Evolutionary conservation across 352 stramenopile genomes (phyloP).

Genomic region (Chrysophaeum taylorii): DNA sequence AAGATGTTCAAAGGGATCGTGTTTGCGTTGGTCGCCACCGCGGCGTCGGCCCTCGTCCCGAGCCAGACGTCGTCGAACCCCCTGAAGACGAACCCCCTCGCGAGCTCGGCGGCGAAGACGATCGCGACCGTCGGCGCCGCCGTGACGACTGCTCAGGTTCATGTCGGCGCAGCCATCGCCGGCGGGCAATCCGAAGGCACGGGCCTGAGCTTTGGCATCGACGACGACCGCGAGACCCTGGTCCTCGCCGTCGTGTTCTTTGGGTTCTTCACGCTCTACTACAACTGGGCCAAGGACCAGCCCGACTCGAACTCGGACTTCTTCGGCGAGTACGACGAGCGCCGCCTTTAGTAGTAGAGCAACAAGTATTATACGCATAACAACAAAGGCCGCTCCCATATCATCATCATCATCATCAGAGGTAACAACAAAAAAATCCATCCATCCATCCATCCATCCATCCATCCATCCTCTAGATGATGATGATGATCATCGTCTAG

Average conservation of each 20-base stretch:
- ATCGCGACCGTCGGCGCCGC: neutral
- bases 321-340: constrained; percentile 15
- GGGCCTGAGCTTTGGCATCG: constrained; percentile 10
- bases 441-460: too few relatives aligned
- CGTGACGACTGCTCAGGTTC: neutral
- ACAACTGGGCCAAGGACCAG: constrained; percentile 15
- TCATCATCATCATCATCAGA: neutral
- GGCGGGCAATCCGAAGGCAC: constrained; percentile 15
- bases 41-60: constrained; percentile 4
- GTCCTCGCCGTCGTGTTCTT: neutral
- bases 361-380: too few relatives aligned
- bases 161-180: constrained; percentile 1
- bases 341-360: constrained; percentile 9
- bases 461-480: too few relatives aligned
- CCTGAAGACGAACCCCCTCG: neutral
- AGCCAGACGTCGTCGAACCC: neutral
- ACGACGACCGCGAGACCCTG: constrained; percentile 3
- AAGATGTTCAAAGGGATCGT: too few relatives aligned
- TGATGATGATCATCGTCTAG: too few relatives aligned
- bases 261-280: constrained; percentile 7
- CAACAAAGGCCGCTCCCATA: too few relatives aligned
- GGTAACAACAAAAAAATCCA: neutral
- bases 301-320: constrained; percentile 14
- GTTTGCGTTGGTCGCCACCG: too few relatives aligned
- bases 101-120: neutral